Evolutionary conservation across 2,329 filamentous ascomycete genomes (phyloP).

Genomic region (Scytalidium sp.): DNA sequence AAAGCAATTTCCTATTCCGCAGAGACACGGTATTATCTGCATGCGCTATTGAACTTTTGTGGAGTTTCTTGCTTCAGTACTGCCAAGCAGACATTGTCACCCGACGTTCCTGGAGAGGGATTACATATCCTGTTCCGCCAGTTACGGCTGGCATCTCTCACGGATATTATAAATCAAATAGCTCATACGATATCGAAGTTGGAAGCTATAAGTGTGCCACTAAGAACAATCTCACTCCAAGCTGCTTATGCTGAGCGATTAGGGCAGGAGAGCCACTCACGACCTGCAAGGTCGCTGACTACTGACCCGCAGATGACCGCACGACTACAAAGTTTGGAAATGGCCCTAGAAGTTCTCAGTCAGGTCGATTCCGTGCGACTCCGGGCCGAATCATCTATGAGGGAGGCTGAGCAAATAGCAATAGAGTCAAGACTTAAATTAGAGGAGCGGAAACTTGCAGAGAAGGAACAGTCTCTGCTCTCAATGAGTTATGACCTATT

Average conservation of each 20-base stretch:
- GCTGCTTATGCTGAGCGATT: neutral
- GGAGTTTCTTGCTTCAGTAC: neutral
- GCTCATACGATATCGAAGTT: conserved; percentile 2
- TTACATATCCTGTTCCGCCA: conserved; percentile 15
- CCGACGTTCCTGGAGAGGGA: neutral
- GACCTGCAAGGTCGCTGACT: neutral
- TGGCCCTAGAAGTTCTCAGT: neutral
- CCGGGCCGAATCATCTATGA: conserved; percentile 2
- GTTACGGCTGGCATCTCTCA: conserved; percentile 13
- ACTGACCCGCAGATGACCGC: neutral
- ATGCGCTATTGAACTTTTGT: neutral
- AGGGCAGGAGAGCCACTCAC: neutral
- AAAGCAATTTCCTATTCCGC: neutral
- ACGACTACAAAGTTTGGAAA: neutral
- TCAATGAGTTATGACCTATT: neutral
- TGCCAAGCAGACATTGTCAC: neutral
- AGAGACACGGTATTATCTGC: neutral
- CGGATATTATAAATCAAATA: conserved; percentile 11
- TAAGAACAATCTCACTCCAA: too few species aligned
- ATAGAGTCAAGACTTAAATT: neutral
- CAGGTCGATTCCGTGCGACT: neutral
- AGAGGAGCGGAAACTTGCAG: neutral
- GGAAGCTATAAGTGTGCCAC: conserved; percentile 1
- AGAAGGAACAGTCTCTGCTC: neutral
- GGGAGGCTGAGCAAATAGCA: conserved; percentile 2